Conservation (phyloP, 345 rosid genomes). For the Populus simonii region DNA sequence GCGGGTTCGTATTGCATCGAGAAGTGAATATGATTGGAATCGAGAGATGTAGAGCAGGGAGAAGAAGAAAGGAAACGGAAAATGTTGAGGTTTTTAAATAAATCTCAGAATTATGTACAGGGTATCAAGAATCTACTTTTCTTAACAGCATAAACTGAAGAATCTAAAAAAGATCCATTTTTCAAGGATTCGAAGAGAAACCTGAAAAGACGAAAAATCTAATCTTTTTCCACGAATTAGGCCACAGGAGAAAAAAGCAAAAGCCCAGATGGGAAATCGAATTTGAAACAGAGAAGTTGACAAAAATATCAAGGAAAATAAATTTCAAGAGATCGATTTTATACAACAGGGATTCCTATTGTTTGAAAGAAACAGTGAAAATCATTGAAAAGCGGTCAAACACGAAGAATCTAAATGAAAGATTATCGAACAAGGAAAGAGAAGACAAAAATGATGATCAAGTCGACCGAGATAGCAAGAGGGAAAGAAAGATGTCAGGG, state of each 20-base stretch:
- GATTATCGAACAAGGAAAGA: neutral
- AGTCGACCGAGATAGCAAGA: neutral
- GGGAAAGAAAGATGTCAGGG: neutral
- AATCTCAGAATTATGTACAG: slow-evolving; percentile 27
- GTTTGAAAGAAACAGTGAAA: neutral
- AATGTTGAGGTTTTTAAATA: neutral
- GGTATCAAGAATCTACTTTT: slow-evolving; percentile 42
- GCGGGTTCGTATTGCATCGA: neutral
- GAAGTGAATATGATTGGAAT: neutral
- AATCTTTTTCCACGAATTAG: slow-evolving; percentile 6
- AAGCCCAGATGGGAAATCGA: slow-evolving; percentile 1
- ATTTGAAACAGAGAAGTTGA: slow-evolving; percentile 1
- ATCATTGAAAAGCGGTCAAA: neutral
- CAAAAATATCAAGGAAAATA: neutral
- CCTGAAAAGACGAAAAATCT: slow-evolving; percentile 19
- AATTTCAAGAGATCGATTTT: slow-evolving; percentile 11
- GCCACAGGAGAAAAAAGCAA: slow-evolving; percentile 3
- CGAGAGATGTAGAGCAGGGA: neutral
- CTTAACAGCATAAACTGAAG: slow-evolving; percentile 27
- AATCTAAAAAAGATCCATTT: slow-evolving; percentile 32
- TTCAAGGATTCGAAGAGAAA: slow-evolving; percentile 32
- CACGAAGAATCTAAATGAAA: neutral
- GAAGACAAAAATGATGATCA: neutral
- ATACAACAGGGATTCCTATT: slow-evolving; percentile 1
- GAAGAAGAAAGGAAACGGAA: neutral